Evolutionary conservation across 1,284 basidiomycete genomes (phyloP), one percentile per base, ranked within the genome.

Genomic region (Cutaneotrichosporon spelunceum): DNA sequence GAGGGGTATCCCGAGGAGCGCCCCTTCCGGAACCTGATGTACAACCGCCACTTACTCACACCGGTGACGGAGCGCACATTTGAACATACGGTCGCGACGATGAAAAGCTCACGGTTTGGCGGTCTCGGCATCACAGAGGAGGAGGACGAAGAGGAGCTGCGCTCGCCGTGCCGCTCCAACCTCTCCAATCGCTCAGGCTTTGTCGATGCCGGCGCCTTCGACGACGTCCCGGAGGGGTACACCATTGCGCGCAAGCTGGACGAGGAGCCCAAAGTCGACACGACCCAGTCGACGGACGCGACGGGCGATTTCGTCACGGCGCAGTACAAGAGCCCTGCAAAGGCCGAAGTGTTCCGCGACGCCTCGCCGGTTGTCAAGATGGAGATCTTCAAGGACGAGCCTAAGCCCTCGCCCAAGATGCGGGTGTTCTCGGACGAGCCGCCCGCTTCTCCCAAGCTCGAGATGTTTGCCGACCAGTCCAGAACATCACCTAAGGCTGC

Each of bases 11-110:
- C 42, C 21, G 55, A 56, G n/a, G 55, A 56, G 13, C 44, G 30
- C n/a, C 48, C 48, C 14, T 29, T 50, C 48, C 48, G 48, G 13
- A 27, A 50, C 48, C 26, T 19, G 19, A 29, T 29, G 48, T 53
- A 53, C 47, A 50, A 91, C 78, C 58, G 44, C 39, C 87, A 90
- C 70, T 86, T 91, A 59, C 91, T 97, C 90, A 96, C 93, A 11
- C 93, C 93, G 1, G 95, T 97, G 72, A 91, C 90, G 4, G 94
- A 97, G 78, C 83, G 93, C 44, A 96, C 93, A 6, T 86, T 85
- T 70, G 94, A 97, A 75, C 93, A 84, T 73, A 90, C 89, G 4
- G 82, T 81, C 45, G 86, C 84, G 66, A 87, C 56, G 50, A 56
- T 48, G 30, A 52, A 30, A 45, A 60, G 56, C 13, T 59, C 57